Evolutionary conservation across 352 stramenopile genomes (phyloP).

Genomic region (Globisporangium megalacanthum): DNA sequence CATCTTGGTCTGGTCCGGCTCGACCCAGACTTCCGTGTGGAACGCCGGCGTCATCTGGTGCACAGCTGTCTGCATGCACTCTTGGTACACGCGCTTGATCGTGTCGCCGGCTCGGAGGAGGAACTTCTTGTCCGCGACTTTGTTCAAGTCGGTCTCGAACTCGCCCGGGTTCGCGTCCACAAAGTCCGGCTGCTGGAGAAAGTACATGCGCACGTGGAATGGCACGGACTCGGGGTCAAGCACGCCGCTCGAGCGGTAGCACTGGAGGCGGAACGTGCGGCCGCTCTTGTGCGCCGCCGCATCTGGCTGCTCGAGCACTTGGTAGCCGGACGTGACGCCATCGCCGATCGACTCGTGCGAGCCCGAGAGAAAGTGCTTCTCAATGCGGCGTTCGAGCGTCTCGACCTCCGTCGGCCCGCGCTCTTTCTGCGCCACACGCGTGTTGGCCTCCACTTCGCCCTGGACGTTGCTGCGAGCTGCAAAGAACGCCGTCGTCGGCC

Average conservation of each 20-base stretch:
- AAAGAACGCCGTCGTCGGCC: slow-evolving; percentile 70
- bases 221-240: slow-evolving; percentile 66
- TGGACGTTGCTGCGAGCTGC: slow-evolving; percentile 78
- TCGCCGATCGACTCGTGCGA: slow-evolving; percentile 68
- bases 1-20: slow-evolving; percentile 74
- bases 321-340: slow-evolving; percentile 73
- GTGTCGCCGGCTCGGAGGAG: slow-evolving; percentile 52
- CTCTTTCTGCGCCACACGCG: slow-evolving; percentile 43
- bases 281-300: slow-evolving; percentile 38
- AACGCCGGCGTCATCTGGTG: slow-evolving; percentile 75
- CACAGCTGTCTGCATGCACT: slow-evolving; percentile 67
- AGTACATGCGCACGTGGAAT: slow-evolving; percentile 84
- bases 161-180: slow-evolving; percentile 46
- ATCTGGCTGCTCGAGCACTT: slow-evolving; percentile 59
- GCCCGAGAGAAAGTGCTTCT: slow-evolving; percentile 76
- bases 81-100: slow-evolving; percentile 75
- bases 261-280: slow-evolving; percentile 77
- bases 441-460: slow-evolving; percentile 45
- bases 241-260: slow-evolving; percentile 78
- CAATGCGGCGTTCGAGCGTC: slow-evolving; percentile 62
- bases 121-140: slow-evolving; percentile 75
- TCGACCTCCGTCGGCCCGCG: slow-evolving; percentile 61
- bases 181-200: slow-evolving; percentile 70
- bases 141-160: slow-evolving; percentile 71
- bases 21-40: slow-evolving; percentile 72